Evolutionary conservation across 495 filamentous ascomycete species (phyloP).

Genomic region (Evernia prunastri): DNA sequence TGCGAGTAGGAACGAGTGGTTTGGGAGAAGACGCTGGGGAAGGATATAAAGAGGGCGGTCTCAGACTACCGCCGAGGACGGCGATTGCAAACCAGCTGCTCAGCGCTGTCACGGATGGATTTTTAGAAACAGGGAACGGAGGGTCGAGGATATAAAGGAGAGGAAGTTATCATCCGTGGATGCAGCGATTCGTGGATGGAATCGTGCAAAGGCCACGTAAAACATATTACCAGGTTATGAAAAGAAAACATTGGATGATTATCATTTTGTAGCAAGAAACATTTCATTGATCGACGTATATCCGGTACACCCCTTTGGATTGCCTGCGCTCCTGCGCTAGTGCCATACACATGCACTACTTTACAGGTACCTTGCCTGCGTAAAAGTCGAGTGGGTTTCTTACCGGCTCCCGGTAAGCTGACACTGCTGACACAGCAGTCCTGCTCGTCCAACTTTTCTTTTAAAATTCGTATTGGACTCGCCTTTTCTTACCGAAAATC

Average conservation of each 20-base stretch:
- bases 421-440: too few relatives aligned
- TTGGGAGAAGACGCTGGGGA: constrained; percentile 56
- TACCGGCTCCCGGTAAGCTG: too few relatives aligned
- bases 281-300: neutral
- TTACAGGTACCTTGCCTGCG: too few relatives aligned
- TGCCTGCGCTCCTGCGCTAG: neutral
- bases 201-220: neutral
- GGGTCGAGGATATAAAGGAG: constrained; percentile 21
- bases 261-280: too few relatives aligned
- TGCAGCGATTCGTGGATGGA: neutral
- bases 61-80: constrained; percentile 67
- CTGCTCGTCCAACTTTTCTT: too few relatives aligned
- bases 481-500: constrained; percentile 38
- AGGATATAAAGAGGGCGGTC: constrained; percentile 64
- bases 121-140: constrained; percentile 29
- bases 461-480: constrained; percentile 17
- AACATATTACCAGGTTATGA: neutral
- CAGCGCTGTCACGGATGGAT: constrained; percentile 46
- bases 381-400: too few relatives aligned
- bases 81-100: constrained; percentile 77
- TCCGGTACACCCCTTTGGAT: neutral
- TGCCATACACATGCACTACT: too few relatives aligned
- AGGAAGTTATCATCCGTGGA: neutral
- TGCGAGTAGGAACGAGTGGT: constrained; percentile 51
- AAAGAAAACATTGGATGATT: too few relatives aligned